Evolutionary conservation across 2,329 filamentous ascomycete species (phyloP).

Genomic region (Triangularia setosa): DNA sequence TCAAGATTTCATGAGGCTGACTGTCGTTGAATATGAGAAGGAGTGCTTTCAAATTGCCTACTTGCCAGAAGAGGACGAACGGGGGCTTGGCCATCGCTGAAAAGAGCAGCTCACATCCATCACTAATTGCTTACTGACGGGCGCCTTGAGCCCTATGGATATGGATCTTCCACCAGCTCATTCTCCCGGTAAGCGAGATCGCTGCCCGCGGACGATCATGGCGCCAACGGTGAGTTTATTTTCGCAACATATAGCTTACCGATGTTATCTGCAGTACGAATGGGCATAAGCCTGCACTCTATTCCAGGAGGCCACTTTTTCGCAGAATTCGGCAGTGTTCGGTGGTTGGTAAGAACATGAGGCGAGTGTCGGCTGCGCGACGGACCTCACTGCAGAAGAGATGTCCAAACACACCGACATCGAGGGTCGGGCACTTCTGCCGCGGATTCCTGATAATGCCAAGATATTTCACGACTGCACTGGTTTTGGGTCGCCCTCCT

Average conservation of each 20-base stretch:
- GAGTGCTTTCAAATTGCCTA: background rate
- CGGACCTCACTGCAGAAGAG: background rate
- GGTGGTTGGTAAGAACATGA: background rate
- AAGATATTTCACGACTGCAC: background rate
- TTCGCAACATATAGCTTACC: background rate
- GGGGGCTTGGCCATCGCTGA: background rate
- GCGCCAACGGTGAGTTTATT: background rate
- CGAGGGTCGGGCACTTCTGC: background rate
- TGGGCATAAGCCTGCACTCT: background rate
- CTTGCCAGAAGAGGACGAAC: background rate
- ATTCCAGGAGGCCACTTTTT: background rate
- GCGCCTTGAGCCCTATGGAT: background rate
- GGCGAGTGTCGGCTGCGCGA: background rate
- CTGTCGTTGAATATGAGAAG: background rate
- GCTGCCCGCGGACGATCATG: background rate
- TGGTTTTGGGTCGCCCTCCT: background rate
- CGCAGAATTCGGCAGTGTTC: background rate
- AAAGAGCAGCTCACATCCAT: background rate
- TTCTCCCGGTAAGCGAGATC: background rate
- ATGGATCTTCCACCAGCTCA: background rate
- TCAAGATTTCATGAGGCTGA: background rate
- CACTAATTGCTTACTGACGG: background rate
- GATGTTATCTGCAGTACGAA: background rate
- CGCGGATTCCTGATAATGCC: background rate
- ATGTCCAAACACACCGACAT: background rate